A percentile compares a stretch with the other conserved stretches of the same genome.
These are phyloP conservation scores for Grosmannia serpens DNA, from an alignment of 2,329 filamentous ascomycete genomes.

Conservation along the genomic window DNA sequence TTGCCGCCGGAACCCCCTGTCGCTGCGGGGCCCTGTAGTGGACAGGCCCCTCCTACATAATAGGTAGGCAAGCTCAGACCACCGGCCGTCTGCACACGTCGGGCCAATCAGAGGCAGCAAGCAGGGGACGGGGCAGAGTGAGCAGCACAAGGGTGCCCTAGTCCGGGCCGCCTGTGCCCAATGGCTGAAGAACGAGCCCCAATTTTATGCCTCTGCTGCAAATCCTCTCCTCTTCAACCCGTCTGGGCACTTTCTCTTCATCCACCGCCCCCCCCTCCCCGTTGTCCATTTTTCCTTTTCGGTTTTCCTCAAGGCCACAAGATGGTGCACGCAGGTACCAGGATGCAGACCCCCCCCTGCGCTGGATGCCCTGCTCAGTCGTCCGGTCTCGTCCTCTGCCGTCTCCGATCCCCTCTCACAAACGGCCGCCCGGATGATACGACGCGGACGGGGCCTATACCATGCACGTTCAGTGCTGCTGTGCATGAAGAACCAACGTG, in stretches of 20 bases:
- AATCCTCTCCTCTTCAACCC: not conserved
- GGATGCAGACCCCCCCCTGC: not conserved
- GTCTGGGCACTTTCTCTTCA: not conserved
- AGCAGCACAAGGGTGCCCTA: not conserved
- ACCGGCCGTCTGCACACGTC: not conserved
- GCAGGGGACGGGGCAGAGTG: not conserved
- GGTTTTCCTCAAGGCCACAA: not conserved
- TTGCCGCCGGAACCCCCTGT: constrained; percentile 9
- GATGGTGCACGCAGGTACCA: not conserved
- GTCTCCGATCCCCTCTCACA: not conserved
- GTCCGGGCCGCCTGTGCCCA: not conserved
- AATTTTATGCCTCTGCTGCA: not conserved
- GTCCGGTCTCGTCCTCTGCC: not conserved
- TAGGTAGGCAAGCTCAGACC: not conserved
- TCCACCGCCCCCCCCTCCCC: not conserved
- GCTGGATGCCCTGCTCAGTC: not conserved
- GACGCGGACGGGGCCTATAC: not conserved
- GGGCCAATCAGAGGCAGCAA: not conserved
- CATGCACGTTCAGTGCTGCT: not conserved
- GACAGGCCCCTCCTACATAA: no score
- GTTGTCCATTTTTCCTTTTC: not conserved
- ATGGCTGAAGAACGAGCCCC: not conserved
- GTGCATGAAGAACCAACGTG: not conserved
- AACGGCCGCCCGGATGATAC: not conserved
- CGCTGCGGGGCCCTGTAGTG: not conserved